Evolutionary conservation across 768 basidiomycete species (phyloP), one percentile per base, ranked within the genome.

Genomic region (Hypsizygus marmoreus): DNA sequence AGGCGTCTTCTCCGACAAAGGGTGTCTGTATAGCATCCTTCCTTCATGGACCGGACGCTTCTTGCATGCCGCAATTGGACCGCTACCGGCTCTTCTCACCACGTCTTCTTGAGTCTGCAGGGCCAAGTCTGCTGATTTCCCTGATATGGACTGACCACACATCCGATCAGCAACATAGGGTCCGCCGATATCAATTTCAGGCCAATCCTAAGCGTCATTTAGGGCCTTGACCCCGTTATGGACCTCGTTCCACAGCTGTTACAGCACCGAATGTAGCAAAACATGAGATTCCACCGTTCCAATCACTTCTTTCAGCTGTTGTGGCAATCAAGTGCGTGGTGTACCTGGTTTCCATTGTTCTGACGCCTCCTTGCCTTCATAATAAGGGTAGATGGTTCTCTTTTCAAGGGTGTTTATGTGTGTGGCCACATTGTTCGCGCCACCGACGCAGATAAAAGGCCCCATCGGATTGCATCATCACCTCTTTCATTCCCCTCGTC

Each of bases 341-440:
- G 66, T 67, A 60, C 66, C 66, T 68, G 64, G 62, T 65, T 62
- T 60, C 63, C 57, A 54, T 64, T 67, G 64, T 61, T 60, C 54
- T 51, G 60, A 64, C 64, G 61, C 60, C 59, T 54, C 60, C 54
- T 43, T 52, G 51, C 42, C 51, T 56, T 48, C 55, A 56, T 51
- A 54, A 45, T 48, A 48, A 37, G 40, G 38, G 26, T 46, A 50
- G 47, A 46, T 40, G 39, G 43, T 24, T 37, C 47, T 47, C 47
- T 49, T 54, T 56, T 49, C 49, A 49, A 47, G 45, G n/a, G n/a
- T n/a, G 14, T 17, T 32, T 55, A 51, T 57, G 45, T 56, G 57
- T 53, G 56, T 56, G 58, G 54, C 61, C 54, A 52, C 55, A 58
- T 49, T 62, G 44, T 63, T 60, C 59, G 53, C 56, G 57, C 56